phyloP scores from a whole-genome alignment of 2,329 filamentous ascomycete species.

The Aureobasidium pullulans region DNA sequence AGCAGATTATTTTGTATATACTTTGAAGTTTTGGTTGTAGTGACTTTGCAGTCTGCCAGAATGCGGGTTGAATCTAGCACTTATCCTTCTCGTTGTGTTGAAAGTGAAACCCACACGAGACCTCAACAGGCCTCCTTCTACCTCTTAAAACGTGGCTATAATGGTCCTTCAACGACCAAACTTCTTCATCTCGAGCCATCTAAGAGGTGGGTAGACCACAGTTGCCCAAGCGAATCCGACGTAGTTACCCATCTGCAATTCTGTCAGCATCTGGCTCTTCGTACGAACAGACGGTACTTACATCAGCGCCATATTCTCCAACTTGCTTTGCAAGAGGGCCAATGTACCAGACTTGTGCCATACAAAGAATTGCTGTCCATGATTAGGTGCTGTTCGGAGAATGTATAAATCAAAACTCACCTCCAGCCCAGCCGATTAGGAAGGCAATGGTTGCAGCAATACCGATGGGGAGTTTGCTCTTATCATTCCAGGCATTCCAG shows the following conservation, averaged over 20 bases:
- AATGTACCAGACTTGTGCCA: constrained; percentile 64
- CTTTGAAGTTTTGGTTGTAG: not conserved
- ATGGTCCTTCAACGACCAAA: constrained; percentile 35
- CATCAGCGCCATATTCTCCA: constrained; percentile 51
- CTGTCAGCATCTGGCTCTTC: not conserved
- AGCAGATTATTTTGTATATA: too few species aligned
- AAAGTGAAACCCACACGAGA: not conserved
- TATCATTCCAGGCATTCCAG: constrained; percentile 56
- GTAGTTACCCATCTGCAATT: constrained; percentile 47
- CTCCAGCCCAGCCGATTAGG: constrained; percentile 57
- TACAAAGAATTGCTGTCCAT: constrained; percentile 45
- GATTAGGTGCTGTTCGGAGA: constrained; percentile 19
- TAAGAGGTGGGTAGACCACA: constrained; percentile 48
- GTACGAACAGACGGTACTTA: constrained; percentile 26
- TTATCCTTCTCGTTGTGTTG: not conserved
- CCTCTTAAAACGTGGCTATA: not conserved
- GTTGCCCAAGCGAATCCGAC: constrained; percentile 54
- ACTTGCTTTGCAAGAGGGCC: constrained; percentile 54
- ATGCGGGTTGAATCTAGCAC: not conserved
- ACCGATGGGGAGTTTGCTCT: constrained; percentile 52
- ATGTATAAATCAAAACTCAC: not conserved
- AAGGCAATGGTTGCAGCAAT: constrained; percentile 56
- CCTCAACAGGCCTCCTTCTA: not conserved
- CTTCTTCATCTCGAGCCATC: constrained; percentile 44
- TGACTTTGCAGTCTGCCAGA: not conserved